Base-by-base conservation (phyloP, 495 filamentous ascomycete genomes). In the Aspergillus sclerotioniger region DNA sequence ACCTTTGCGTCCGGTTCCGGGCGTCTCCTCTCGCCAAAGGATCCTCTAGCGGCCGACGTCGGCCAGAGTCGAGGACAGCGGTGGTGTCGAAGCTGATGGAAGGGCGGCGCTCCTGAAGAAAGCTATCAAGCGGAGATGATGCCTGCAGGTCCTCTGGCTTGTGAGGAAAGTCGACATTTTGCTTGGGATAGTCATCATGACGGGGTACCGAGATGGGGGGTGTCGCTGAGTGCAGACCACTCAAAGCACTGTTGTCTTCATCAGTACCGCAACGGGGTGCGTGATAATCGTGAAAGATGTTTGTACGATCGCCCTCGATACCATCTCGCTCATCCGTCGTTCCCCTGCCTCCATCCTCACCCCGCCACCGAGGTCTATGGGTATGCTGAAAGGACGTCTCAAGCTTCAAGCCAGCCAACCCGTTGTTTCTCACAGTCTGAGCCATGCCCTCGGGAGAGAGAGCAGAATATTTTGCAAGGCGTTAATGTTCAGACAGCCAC, bases 181-280 rank as follows among this genome's bases (percentile, higher is more conserved):
- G 59, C 13, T 31, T 52, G 8, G 58, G 47, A 45, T 63, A 65
- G 17, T 75, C 70, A 59, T 72, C 69, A 55, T 65, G 60, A 51
- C 76, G 76, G 50, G 76, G 76, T 39, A 79, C 76, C 28, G 71
- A 75, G 33, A 79, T 79, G 35, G 76, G 76, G 58, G 74, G 73
- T 41, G 76, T 79, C 56, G 63, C 71, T 61, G 75, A 78, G 65
- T 78, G 75, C 47, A 78, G 65, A 61, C 74, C 71, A 64, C 60
- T 75, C 63, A 76, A 66, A 51, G 70, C 69, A 75, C 73, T 79
- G 68, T 62, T 65, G 63, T 76, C 74, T 65, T 76, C 68, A 73
- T 79, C 70, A 75, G 73, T 71, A 75, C 71, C 75, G 72, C 67
- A 70, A 69, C 68, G 60, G 53, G 49, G 69, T 72, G 71, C 70